Conservation (phyloP, 768 basidiomycete species). For the Tephrocybe rancida region DNA sequence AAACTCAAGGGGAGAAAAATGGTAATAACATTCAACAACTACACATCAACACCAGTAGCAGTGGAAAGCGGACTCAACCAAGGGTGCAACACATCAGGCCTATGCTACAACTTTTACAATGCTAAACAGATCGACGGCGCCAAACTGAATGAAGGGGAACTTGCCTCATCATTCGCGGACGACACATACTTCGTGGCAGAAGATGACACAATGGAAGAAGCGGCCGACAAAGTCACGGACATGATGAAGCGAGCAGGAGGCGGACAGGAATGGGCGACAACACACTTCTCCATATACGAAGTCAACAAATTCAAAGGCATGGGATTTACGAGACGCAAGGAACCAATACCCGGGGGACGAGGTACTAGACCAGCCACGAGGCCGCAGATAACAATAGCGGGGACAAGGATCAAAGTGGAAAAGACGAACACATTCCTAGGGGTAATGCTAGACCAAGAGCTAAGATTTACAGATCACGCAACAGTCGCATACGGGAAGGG, state of each 20-base stretch:
- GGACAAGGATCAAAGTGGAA: not conserved
- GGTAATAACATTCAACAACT: not conserved
- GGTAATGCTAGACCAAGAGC: slow-evolving; percentile 15
- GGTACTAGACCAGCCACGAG: not conserved
- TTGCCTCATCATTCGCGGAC: not conserved
- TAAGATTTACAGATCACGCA: slow-evolving; percentile 15
- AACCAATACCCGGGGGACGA: not conserved
- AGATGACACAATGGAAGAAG: not conserved
- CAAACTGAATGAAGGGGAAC: slow-evolving; percentile 1
- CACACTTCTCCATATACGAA: not conserved
- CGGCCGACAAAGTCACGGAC: not conserved
- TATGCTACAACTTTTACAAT: slow-evolving; percentile 6
- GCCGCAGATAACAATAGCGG: not conserved
- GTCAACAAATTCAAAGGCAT: not conserved
- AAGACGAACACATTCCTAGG: slow-evolving; percentile 17
- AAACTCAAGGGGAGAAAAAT: not conserved
- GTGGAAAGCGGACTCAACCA: not conserved
- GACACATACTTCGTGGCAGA: not conserved
- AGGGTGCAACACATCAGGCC: slow-evolving; percentile 7
- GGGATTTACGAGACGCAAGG: not conserved
- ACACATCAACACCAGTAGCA: not conserved
- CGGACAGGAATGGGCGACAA: not conserved
- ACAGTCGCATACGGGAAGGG: slow-evolving; percentile 10
- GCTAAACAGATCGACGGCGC: not conserved
- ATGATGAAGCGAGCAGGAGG: not conserved